Evolutionary conservation across 176 grass and related monocot genomes (phyloP).

Genomic region (Elymus sibiricus): DNA sequence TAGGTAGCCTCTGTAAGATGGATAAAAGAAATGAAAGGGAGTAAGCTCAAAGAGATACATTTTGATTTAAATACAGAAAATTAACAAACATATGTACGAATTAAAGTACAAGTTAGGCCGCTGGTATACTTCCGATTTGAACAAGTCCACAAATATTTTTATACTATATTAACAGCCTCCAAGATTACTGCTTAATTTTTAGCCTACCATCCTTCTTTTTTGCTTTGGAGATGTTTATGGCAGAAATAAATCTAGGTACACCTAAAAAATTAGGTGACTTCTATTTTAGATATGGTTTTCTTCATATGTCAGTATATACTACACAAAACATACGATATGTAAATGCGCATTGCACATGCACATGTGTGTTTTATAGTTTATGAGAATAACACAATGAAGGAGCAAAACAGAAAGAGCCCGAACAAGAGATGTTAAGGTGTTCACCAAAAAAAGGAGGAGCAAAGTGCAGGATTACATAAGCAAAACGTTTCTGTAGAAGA

Average conservation of each 20-base stretch:
- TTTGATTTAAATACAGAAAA: neutral
- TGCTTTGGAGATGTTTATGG: neutral
- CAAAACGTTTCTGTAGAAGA: neutral
- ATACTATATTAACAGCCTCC: neutral
- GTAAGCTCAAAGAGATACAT: constrained; percentile 2
- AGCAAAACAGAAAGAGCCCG: neutral
- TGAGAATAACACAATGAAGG: neutral
- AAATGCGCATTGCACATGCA: neutral
- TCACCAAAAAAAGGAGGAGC: neutral
- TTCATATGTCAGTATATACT: neutral
- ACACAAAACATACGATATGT: neutral
- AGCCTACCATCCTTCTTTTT: neutral
- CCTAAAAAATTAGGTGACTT: neutral
- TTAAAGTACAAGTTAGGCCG: neutral
- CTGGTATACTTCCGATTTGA: neutral
- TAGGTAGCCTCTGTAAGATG: constrained; percentile 69
- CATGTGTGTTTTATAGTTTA: neutral
- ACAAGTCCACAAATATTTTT: neutral
- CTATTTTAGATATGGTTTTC: neutral
- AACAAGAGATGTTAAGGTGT: neutral
- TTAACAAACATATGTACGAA: neutral
- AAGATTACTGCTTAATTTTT: neutral
- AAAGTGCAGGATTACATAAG: neutral
- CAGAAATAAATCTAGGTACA: neutral
- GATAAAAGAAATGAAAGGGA: neutral